Conservation (phyloP, 257 asterid species). For the Solanum raphanifolium region DNA sequence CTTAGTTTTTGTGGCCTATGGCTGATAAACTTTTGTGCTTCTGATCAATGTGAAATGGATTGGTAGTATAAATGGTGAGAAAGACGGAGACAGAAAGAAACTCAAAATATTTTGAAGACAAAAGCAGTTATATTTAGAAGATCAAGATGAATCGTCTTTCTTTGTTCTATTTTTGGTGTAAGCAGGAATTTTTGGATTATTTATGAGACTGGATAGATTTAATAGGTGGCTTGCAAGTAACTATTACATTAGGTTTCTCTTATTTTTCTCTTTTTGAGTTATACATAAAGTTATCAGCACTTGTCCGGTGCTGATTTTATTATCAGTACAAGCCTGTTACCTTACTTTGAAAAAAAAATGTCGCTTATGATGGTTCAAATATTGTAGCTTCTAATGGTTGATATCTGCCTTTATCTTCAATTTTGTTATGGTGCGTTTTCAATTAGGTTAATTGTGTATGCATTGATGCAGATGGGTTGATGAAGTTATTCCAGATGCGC, state of each 20-base stretch:
- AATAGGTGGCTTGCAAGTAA: background rate
- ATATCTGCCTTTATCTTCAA: background rate
- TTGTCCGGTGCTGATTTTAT: background rate
- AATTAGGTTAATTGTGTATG: background rate
- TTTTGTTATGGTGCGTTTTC: background rate
- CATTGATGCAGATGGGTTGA: conserved; percentile 84
- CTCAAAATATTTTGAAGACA: background rate
- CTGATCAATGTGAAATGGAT: background rate
- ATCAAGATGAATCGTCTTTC: background rate
- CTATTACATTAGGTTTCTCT: background rate
- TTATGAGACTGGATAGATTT: background rate
- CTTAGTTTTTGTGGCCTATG: background rate
- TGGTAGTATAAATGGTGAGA: background rate
- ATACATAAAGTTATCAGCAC: background rate
- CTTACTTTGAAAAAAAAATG: background rate
- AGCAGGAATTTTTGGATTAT: background rate
- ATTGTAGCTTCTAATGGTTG: background rate
- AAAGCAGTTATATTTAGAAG: background rate
- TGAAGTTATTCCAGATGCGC: conserved; percentile 96
- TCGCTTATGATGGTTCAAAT: background rate
- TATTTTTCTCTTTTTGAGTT: background rate
- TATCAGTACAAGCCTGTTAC: background rate
- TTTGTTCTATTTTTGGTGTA: background rate
- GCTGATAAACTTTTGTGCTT: background rate
- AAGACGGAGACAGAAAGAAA: background rate